Percentiles rank a stretch among this genome's conserved stretches.
Conservation (phyloP, 208 protist genomes). For the Trichomonas tenax region DNA sequence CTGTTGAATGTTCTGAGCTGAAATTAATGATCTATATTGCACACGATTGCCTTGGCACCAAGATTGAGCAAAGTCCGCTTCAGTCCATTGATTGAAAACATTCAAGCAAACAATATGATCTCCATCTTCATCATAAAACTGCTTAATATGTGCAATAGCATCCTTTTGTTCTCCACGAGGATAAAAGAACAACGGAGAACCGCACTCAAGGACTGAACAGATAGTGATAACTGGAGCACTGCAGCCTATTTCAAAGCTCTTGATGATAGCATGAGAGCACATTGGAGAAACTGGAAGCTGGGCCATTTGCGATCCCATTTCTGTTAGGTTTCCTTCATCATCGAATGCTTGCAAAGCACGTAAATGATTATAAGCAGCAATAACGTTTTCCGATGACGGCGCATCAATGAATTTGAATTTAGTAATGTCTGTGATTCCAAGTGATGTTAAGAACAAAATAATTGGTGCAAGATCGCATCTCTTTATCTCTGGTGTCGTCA, state of each 20-base stretch:
- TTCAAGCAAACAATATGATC: slow-evolving; percentile 25
- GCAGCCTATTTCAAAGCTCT: background rate
- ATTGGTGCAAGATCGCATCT: slow-evolving; percentile 44
- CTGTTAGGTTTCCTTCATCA: slow-evolving; percentile 42
- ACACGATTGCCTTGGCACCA: slow-evolving; percentile 78
- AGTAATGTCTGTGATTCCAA: slow-evolving; percentile 58
- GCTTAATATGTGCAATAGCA: background rate
- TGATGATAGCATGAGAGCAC: slow-evolving; percentile 30
- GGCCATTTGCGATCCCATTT: slow-evolving; percentile 48
- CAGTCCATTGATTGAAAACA: slow-evolving; percentile 37
- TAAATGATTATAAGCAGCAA: slow-evolving; percentile 50
- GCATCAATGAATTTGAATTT: slow-evolving; percentile 61
- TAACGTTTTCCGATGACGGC: slow-evolving; percentile 44
- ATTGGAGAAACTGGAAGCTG: slow-evolving; percentile 55
- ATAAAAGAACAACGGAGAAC: slow-evolving; percentile 13
- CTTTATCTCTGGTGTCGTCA: slow-evolving; percentile 57
- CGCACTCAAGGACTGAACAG: slow-evolving; percentile 20
- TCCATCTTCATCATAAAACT: slow-evolving; percentile 19
- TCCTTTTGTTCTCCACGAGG: background rate
- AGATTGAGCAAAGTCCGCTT: background rate
- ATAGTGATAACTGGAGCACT: background rate
- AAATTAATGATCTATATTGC: slow-evolving; percentile 59
- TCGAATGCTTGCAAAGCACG: slow-evolving; percentile 56
- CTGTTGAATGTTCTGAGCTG: slow-evolving; percentile 61
- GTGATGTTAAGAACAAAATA: slow-evolving; percentile 55